These are phyloP conservation scores for Aspergillus indologenus DNA, from an alignment of 495 filamentous ascomycete species.

Conservation along the genomic window DNA sequence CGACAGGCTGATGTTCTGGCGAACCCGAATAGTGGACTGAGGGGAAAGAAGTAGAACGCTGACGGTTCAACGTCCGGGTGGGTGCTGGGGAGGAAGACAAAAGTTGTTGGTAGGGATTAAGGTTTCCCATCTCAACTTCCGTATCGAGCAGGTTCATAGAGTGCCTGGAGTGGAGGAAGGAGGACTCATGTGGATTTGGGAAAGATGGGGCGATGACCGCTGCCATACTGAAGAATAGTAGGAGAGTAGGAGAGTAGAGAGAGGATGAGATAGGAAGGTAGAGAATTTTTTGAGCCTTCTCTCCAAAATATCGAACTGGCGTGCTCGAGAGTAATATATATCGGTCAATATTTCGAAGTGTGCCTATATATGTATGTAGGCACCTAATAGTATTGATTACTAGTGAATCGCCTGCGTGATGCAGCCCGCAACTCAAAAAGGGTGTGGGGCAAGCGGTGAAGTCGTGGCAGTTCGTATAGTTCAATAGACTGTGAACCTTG, in stretches of 20 bases:
- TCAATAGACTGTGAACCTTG: slow-evolving; percentile 2
- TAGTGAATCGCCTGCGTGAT: slow-evolving; percentile 17
- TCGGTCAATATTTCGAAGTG: background rate
- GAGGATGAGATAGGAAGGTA: background rate
- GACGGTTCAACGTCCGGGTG: slow-evolving; percentile 19
- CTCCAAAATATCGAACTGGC: background rate
- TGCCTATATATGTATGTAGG: slow-evolving; percentile 19
- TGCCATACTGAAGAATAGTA: slow-evolving; percentile 7
- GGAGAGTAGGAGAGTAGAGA: background rate
- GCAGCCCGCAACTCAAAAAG: slow-evolving; percentile 10
- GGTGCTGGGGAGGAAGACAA: slow-evolving; percentile 30
- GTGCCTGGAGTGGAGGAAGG: slow-evolving; percentile 8
- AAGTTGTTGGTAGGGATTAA: slow-evolving; percentile 39
- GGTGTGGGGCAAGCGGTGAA: slow-evolving; percentile 17
- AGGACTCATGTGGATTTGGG: background rate
- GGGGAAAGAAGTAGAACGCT: slow-evolving; percentile 32
- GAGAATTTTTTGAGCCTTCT: background rate
- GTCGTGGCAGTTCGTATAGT: background rate
- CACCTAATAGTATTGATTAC: slow-evolving; percentile 17
- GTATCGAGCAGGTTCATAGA: slow-evolving; percentile 3
- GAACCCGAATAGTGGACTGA: slow-evolving; percentile 28
- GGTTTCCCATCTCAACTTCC: slow-evolving; percentile 24
- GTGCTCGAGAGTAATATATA: slow-evolving; percentile 7
- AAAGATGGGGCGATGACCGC: slow-evolving; percentile 1
- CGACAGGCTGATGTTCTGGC: slow-evolving; percentile 33